Conservation (phyloP, 2,329 filamentous ascomycete species). For the Rosellinia necatrix region DNA sequence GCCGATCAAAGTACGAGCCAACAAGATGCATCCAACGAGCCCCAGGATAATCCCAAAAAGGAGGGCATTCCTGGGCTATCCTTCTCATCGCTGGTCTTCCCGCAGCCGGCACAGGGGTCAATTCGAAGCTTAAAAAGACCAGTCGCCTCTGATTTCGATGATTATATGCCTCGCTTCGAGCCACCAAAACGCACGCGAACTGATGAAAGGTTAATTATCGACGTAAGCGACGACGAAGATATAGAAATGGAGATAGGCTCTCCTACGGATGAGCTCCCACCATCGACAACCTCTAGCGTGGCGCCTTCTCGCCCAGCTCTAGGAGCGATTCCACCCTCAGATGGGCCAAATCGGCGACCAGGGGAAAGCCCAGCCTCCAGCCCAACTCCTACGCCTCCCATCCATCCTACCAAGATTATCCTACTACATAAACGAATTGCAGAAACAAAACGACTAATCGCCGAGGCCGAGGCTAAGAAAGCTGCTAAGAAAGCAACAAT, state of each 20-base stretch:
- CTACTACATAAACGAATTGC: slow-evolving; percentile 57
- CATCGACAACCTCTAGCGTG: slow-evolving; percentile 36
- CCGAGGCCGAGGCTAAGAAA: slow-evolving; percentile 61
- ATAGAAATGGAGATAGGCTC: slow-evolving; percentile 71
- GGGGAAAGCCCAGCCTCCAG: slow-evolving; percentile 46
- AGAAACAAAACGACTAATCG: slow-evolving; percentile 62
- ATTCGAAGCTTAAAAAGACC: slow-evolving; percentile 57
- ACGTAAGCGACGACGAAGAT: slow-evolving; percentile 77
- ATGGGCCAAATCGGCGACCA: slow-evolving; percentile 46
- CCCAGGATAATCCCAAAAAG: slow-evolving; percentile 25
- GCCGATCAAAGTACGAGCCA: slow-evolving; percentile 13
- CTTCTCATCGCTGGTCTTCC: slow-evolving; percentile 22
- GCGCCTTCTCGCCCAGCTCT: slow-evolving; percentile 38
- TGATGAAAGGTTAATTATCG: slow-evolving; percentile 68
- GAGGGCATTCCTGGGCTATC: slow-evolving; percentile 35
- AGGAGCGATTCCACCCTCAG: slow-evolving; percentile 51
- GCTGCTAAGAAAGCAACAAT: slow-evolving; percentile 33
- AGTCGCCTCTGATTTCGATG: slow-evolving; percentile 72
- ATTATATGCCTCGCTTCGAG: slow-evolving; percentile 48
- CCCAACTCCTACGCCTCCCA: slow-evolving; percentile 43
- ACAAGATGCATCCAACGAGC: slow-evolving; percentile 24
- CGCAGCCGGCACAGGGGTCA: slow-evolving; percentile 34
- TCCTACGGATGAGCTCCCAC: slow-evolving; percentile 48
- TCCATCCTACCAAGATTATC: slow-evolving; percentile 36
- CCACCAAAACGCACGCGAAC: slow-evolving; percentile 62